These are phyloP conservation scores for Astrephomene gubernaculifera DNA, from an alignment of 139 green algal genomes.

Conservation along the genomic window DNA sequence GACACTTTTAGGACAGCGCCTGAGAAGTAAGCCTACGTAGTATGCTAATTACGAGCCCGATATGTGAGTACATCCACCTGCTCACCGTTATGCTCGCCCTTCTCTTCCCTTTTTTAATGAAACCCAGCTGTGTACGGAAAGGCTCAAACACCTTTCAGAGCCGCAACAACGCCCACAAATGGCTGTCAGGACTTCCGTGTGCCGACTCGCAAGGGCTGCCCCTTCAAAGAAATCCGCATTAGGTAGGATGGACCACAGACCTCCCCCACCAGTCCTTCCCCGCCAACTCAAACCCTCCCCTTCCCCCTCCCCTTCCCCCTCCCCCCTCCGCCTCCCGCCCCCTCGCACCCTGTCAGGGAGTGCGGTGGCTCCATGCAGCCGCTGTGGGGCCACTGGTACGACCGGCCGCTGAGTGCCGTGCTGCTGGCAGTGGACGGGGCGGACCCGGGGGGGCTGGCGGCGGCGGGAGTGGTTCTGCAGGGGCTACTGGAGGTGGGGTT, in stretches of 20 bases:
- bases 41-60: not conserved
- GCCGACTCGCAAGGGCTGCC: constrained; percentile 11
- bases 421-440: not conserved
- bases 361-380: constrained; percentile 27
- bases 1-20: not conserved
- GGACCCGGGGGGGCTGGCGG: not conserved
- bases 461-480: constrained; percentile 6
- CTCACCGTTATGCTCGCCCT: not conserved
- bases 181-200: constrained; percentile 9
- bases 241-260: not conserved
- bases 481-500: not conserved
- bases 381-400: constrained; percentile 15
- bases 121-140: constrained; percentile 26
- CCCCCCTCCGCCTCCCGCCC: no score
- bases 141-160: not conserved
- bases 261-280: not conserved
- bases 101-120: not conserved
- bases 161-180: constrained; percentile 3
- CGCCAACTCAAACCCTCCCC: not conserved
- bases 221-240: constrained; percentile 6
- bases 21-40: not conserved
- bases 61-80: not conserved
- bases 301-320: no score
- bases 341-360: not conserved
- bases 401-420: not conserved